Evolutionary conservation across 2,329 filamentous ascomycete species (phyloP).

Genomic region (Botrytis byssoidea): DNA sequence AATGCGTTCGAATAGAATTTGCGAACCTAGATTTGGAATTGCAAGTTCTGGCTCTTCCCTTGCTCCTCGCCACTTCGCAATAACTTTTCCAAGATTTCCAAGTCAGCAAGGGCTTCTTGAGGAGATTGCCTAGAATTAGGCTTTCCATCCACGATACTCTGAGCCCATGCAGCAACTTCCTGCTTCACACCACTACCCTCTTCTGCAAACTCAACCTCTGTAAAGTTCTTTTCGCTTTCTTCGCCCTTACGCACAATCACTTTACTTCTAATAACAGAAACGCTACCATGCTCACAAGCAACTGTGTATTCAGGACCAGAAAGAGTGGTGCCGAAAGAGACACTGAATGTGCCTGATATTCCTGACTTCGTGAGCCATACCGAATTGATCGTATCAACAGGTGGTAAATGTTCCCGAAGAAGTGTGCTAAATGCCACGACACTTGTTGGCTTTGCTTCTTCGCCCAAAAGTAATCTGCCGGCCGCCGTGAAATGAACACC

Average conservation of each 20-base stretch:
- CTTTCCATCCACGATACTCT: constrained; percentile 32
- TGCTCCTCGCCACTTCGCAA: constrained; percentile 39
- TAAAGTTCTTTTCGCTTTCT: constrained; percentile 30
- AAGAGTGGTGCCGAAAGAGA: constrained; percentile 38
- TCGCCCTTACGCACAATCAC: constrained; percentile 35
- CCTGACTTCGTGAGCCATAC: constrained; percentile 38
- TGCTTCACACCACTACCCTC: constrained; percentile 36
- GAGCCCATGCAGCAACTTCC: constrained; percentile 38
- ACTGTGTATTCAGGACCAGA: constrained; percentile 36
- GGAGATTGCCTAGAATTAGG: constrained; percentile 32
- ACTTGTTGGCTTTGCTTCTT: constrained; percentile 28
- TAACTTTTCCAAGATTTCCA: constrained; percentile 39
- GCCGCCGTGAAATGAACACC: constrained; percentile 71
- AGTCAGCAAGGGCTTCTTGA: constrained; percentile 34
- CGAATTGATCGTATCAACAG: constrained; percentile 39
- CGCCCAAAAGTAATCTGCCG: constrained; percentile 57
- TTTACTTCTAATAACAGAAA: constrained; percentile 30
- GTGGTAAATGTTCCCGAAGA: constrained; percentile 35
- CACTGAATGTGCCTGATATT: constrained; percentile 36
- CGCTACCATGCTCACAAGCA: constrained; percentile 39
- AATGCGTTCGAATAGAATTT: neutral
- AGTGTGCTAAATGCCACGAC: constrained; percentile 35
- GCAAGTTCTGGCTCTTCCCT: constrained; percentile 31
- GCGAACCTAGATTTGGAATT: constrained; percentile 29
- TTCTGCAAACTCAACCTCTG: constrained; percentile 35